phyloP scores from a whole-genome alignment of 1,284 basidiomycete species.

The Rhodotorula sp. region DNA sequence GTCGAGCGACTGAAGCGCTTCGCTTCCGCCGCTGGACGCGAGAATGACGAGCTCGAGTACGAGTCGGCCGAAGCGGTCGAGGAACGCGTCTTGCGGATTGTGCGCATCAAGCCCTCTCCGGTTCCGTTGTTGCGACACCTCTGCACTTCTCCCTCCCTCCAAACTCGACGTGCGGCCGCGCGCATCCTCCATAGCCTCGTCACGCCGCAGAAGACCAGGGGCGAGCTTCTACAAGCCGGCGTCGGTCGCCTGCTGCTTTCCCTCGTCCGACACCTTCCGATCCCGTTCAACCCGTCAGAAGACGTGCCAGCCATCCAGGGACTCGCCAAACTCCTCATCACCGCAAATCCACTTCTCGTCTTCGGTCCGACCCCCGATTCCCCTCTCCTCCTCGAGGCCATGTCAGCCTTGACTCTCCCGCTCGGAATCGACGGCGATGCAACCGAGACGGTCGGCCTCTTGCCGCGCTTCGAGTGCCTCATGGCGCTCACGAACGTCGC shows the following conservation, averaged over 20 bases:
- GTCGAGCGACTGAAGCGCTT: conserved; percentile 36
- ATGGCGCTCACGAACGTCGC: conserved; percentile 96
- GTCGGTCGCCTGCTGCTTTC: conserved; percentile 69
- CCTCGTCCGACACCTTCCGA: conserved; percentile 55
- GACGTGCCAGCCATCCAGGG: conserved; percentile 76
- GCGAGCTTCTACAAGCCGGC: conserved; percentile 76
- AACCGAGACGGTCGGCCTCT: conserved; percentile 57
- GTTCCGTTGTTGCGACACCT: conserved; percentile 63
- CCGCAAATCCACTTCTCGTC: conserved; percentile 80
- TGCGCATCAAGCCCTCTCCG: conserved; percentile 10
- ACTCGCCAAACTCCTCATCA: conserved; percentile 87
- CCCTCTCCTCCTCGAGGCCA: conserved; percentile 71
- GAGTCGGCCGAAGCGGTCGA: conserved; percentile 11
- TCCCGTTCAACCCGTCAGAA: conserved; percentile 31
- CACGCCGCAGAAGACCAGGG: conserved; percentile 72
- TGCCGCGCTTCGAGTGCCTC: conserved; percentile 86
- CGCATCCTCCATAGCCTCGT: conserved; percentile 68
- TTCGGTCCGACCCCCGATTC: conserved; percentile 70
- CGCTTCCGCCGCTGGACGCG: conserved; percentile 36
- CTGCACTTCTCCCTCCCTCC: conserved; percentile 54
- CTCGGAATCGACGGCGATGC: conserved; percentile 56
- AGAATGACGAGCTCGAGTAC: conserved; percentile 44
- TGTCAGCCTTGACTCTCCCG: conserved; percentile 70
- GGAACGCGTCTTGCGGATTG: conserved; percentile 10
- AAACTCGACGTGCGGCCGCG: conserved; percentile 46